These are phyloP conservation scores for Russula virescens DNA, from an alignment of 768 basidiomycete genomes.

Conservation along the genomic window DNA sequence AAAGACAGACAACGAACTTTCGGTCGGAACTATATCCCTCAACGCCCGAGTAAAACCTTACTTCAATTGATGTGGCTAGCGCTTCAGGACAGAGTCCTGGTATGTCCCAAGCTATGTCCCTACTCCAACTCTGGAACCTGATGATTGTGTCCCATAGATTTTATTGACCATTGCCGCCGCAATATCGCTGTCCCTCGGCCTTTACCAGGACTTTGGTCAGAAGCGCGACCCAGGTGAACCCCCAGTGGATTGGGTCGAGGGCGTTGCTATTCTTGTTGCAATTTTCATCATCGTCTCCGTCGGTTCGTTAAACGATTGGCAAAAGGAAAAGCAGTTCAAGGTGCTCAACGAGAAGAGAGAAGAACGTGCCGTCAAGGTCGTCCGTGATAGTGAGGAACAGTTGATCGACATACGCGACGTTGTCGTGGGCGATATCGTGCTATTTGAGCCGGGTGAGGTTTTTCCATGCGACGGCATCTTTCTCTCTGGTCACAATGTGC, in stretches of 20 bases:
- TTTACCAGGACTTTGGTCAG: conserved; percentile 89
- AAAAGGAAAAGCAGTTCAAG: conserved; percentile 96
- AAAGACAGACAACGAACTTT: conserved; percentile 45
- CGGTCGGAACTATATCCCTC: conserved; percentile 48
- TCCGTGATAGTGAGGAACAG: conserved; percentile 28
- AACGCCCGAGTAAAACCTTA: conserved; percentile 43
- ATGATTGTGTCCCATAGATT: conserved; percentile 52
- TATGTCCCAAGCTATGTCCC: conserved; percentile 30
- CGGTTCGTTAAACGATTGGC: conserved; percentile 95
- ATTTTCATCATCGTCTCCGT: conserved; percentile 78
- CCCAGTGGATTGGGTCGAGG: conserved; percentile 96
- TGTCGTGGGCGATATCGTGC: conserved; percentile 88
- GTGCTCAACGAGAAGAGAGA: conserved; percentile 92
- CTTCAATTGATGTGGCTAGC: conserved; percentile 56
- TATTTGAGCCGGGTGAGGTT: conserved; percentile 93
- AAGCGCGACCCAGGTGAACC: conserved; percentile 54
- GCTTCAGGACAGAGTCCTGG: conserved; percentile 58
- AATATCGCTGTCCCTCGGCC: conserved; percentile 86
- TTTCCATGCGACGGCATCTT: conserved; percentile 96
- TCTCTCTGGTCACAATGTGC: conserved; percentile 85
- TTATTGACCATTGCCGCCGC: conserved; percentile 88
- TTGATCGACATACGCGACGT: conserved; percentile 55
- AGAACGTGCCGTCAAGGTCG: conserved; percentile 81
- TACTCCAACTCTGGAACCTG: conserved; percentile 22
- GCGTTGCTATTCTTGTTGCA: conserved; percentile 74